Evolutionary conservation across 1,284 basidiomycete genomes (phyloP).

Genomic region (Boletus semigastroideus): DNA sequence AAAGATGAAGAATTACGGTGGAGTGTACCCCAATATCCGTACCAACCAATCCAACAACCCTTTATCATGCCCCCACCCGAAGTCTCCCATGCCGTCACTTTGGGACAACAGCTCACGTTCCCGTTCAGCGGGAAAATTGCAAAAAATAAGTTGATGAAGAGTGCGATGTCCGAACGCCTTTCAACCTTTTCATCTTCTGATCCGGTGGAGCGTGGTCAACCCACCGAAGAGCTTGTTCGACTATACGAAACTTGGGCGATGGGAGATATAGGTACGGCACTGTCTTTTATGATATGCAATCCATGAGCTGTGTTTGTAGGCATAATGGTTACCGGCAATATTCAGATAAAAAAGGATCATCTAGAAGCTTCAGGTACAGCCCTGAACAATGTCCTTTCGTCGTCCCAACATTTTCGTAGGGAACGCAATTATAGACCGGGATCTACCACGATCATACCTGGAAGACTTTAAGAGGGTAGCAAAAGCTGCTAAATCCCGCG

Average conservation of each 20-base stretch:
- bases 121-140: slow-evolving; percentile 32
- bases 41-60: slow-evolving; percentile 14
- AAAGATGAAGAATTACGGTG: slow-evolving; percentile 16
- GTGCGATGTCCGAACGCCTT: slow-evolving; percentile 35
- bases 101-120: slow-evolving; percentile 28
- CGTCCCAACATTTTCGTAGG: slow-evolving; percentile 17
- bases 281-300: neutral
- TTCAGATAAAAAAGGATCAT: slow-evolving; percentile 36
- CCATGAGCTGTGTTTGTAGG: slow-evolving; percentile 16
- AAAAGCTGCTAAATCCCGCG: slow-evolving; percentile 31
- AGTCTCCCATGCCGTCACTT: slow-evolving; percentile 16
- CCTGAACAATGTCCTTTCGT: neutral
- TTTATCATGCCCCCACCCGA: slow-evolving; percentile 18
- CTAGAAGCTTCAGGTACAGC: slow-evolving; percentile 32
- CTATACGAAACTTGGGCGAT: slow-evolving; percentile 36
- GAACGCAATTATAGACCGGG: slow-evolving; percentile 32
- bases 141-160: slow-evolving; percentile 36
- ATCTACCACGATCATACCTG: slow-evolving; percentile 29
- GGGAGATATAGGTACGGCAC: slow-evolving; percentile 32
- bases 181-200: slow-evolving; percentile 34
- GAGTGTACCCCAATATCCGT: slow-evolving; percentile 18
- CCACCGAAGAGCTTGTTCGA: slow-evolving; percentile 34
- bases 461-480: slow-evolving; percentile 22
- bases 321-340: slow-evolving; percentile 34
- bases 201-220: slow-evolving; percentile 30